Base-by-base conservation (phyloP, 2,329 filamentous ascomycete species). In the Xenoacremonium recifei region DNA sequence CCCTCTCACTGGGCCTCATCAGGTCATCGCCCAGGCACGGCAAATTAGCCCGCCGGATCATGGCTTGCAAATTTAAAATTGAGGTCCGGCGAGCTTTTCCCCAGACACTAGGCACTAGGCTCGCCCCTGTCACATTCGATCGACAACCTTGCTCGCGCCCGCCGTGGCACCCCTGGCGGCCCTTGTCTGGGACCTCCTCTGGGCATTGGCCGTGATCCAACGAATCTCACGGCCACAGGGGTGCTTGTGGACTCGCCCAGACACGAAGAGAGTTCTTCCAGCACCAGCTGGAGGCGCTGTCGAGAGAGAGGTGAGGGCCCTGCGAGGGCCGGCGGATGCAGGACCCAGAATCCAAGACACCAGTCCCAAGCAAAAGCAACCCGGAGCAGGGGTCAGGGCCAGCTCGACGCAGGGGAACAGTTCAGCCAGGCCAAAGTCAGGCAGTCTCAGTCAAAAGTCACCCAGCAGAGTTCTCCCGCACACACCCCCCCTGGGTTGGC, bases 1-100 rank as follows among this genome's bases (percentile, higher is more conserved):
- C n/a, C n/a, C n/a, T n/a, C n/a, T n/a, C n/a, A n/a, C n/a, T n/a
- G 16, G 36, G 31, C 38, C 35, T 48, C 32, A 50, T 51, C 52
- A 47, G 44, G 21, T 39, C 50, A 47, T 33, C 35, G 39, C 29
- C 37, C 39, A 51, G 49, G 52, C 37, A 46, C 50, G 43, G 53
- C 41, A 56, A 59, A 59, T 58, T 59, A 59, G 44, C 45, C 37
- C 42, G 47, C 49, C 52, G 53, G 41, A 59, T 57, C 54, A 54
- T 59, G 53, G 56, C 56, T 58, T 58, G 57, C 45, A 52, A 57
- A 49, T 48, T 58, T 58, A 55, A 59, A 59, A 58, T 58, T 54
- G 54, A 54, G 49, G 45, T 42, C 48, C 31, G 49, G 53, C 45
- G 44, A 53, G 54, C 46, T 57, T 32, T 32, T 59, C 57, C 57